Conservation (phyloP, 1,139 yeast species). For the Eremothecium gossypii region DNA sequence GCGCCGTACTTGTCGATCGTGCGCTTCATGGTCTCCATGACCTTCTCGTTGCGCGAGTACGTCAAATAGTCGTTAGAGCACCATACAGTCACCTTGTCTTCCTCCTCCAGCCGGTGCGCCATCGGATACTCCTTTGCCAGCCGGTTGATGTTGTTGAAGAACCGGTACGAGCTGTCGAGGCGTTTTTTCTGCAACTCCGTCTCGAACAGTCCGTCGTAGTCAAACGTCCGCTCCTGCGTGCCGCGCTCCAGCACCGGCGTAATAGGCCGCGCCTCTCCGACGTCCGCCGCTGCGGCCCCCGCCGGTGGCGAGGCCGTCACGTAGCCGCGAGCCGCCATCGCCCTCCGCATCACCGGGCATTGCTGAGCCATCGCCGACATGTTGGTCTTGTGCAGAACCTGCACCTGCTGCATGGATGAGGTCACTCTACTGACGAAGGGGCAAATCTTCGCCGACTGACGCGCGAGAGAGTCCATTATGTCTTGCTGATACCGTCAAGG, state of each 20-base stretch:
- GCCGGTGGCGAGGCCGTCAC: slow-evolving; percentile 21
- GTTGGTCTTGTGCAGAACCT: slow-evolving; percentile 40
- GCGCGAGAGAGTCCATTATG: slow-evolving; percentile 69
- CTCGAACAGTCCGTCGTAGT: slow-evolving; percentile 55
- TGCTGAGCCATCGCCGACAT: slow-evolving; percentile 56
- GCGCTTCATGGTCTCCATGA: slow-evolving; percentile 65
- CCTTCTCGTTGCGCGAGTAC: slow-evolving; percentile 74
- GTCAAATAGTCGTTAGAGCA: slow-evolving; percentile 96
- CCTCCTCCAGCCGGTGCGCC: slow-evolving; percentile 72
- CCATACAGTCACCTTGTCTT: slow-evolving; percentile 93
- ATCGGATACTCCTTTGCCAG: slow-evolving; percentile 86
- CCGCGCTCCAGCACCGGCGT: slow-evolving; percentile 23
- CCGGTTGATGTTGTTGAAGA: slow-evolving; percentile 92
- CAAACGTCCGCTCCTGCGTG: slow-evolving; percentile 44
- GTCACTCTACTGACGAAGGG: slow-evolving; percentile 70
- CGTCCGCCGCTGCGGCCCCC: slow-evolving; percentile 34
- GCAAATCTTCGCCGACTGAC: slow-evolving; percentile 71
- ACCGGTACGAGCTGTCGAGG: slow-evolving; percentile 85
- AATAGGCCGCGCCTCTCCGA: slow-evolving; percentile 26
- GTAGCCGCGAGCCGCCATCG: slow-evolving; percentile 34
- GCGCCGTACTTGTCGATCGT: slow-evolving; percentile 88
- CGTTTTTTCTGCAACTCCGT: slow-evolving; percentile 64
- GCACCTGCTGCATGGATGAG: slow-evolving; percentile 49
- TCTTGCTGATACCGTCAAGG: neutral
- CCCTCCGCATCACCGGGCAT: slow-evolving; percentile 87